These are phyloP conservation scores for Corynascus novoguineensis DNA, from an alignment of 495 filamentous ascomycete species.

Conservation along the genomic window DNA sequence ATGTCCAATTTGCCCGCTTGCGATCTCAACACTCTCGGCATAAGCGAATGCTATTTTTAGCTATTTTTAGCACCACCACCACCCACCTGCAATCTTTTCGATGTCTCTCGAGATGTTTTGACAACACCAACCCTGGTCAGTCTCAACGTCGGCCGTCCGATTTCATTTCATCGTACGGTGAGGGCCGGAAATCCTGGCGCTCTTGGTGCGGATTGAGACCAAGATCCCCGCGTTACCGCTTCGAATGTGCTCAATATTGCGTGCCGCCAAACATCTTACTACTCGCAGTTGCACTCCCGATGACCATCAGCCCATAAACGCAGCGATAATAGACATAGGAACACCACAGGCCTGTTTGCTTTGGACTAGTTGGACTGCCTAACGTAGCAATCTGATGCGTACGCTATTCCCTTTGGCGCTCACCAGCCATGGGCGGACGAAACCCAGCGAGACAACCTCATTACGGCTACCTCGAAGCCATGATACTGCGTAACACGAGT, in stretches of 20 bases:
- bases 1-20: constrained; percentile 27
- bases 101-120: neutral
- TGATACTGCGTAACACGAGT: too few species aligned
- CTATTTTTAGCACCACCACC: constrained; percentile 28
- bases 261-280: neutral
- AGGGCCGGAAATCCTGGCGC: neutral
- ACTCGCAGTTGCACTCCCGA: neutral
- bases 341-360: too few species aligned
- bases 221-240: neutral
- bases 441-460: too few species aligned
- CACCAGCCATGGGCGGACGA: too few species aligned
- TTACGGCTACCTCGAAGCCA: too few species aligned
- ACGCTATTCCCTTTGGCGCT: too few species aligned
- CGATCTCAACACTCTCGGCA: constrained; percentile 20
- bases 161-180: neutral
- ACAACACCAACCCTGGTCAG: neutral
- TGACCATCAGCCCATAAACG: neutral
- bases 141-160: neutral
- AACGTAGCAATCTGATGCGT: too few species aligned
- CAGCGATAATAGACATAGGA: too few species aligned
- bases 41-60: constrained; percentile 27
- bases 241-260: neutral
- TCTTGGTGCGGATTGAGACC: neutral
- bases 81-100: constrained; percentile 1
- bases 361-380: too few species aligned